Base-by-base conservation (phyloP, 495 filamentous ascomycete species). In the Daldinia grandis region DNA sequence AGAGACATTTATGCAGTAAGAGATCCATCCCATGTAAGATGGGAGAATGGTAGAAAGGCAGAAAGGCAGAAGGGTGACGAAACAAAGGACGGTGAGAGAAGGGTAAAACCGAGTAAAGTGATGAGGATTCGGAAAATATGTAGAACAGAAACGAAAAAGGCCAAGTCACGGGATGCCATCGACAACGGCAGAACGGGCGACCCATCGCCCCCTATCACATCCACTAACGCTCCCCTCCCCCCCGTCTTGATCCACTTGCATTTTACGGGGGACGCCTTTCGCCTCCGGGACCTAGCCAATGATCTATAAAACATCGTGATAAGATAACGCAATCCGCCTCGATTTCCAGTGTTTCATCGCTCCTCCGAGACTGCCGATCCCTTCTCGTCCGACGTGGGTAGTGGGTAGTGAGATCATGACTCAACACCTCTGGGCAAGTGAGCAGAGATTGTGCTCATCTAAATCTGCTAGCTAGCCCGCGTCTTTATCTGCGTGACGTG, bases 271-370 rank as follows among this genome's bases (percentile, higher is more conserved):
- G 47, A 71, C 51, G 31, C 54, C 54, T 59, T 72, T 64, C 53
- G 58, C 63, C 64, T 59, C 64, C 64, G 51, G 38, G 17, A 57
- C 68, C 30, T 25, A 58, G 40, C 69, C 69, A 72, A 72, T 68
- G 56, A 49, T 64, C 55, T 64, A 42, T 63, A 47, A 63, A 66
- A 63, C 51, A 51, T 61, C 40, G 8, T 64, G 64, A 68, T 72
- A 64, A 72, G 69, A 72, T 72, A 72, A 64, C 54, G 64, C 69
- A 65, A 61, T 65, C 56, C 70, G 70, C 64, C 70, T 72, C 69
- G 58, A 68, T 61, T 65, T 66, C 40, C 17, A 44, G 0, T 62
- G 58, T 66, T 58, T 65, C 68, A 66, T 62, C 44, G n/a, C 51
- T 58, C 31, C 37, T 64, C 65, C 70, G 64, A 65, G 49, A 62